These are phyloP conservation scores for Chlamydomonas eustigma DNA, from an alignment of 139 green algal species.

Conservation along the genomic window DNA sequence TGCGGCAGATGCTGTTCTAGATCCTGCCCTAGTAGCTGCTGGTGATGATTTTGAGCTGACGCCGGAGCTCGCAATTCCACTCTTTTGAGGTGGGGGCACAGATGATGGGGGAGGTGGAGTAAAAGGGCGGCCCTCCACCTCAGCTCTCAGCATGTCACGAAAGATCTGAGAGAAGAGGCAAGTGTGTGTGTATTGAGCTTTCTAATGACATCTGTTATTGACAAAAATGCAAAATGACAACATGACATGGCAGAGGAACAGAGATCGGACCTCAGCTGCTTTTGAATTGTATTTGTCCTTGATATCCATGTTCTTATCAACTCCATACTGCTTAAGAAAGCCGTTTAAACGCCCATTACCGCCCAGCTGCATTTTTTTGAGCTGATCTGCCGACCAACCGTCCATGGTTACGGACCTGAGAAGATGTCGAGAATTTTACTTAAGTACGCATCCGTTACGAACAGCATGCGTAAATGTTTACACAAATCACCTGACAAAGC, in stretches of 20 bases:
- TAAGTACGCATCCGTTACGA: conserved; percentile 6
- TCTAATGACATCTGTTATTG: no score
- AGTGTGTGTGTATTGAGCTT: no score
- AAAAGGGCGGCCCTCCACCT: conserved; percentile 76
- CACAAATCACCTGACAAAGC: conserved; percentile 83
- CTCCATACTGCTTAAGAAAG: conserved; percentile 88
- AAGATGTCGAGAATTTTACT: no score
- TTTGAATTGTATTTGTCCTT: conserved; percentile 92
- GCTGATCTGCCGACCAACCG: conserved; percentile 85
- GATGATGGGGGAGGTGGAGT: conserved; percentile 53
- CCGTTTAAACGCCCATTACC: conserved; percentile 87
- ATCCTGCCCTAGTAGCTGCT: background rate
- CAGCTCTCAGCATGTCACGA: conserved; percentile 78
- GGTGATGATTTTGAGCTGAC: background rate
- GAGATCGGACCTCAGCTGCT: conserved; percentile 65
- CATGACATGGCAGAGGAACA: no score
- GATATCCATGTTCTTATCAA: conserved; percentile 84
- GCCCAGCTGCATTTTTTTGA: conserved; percentile 91
- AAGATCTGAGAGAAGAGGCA: conserved; percentile 56
- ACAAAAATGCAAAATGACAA: background rate
- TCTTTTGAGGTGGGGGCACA: conserved; percentile 3
- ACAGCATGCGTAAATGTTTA: background rate
- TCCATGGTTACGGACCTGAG: conserved; percentile 95
- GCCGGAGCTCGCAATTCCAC: background rate
- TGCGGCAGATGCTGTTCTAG: background rate